Conservation (phyloP, 176 grass and related monocot genomes). For the Zea luxurians region DNA sequence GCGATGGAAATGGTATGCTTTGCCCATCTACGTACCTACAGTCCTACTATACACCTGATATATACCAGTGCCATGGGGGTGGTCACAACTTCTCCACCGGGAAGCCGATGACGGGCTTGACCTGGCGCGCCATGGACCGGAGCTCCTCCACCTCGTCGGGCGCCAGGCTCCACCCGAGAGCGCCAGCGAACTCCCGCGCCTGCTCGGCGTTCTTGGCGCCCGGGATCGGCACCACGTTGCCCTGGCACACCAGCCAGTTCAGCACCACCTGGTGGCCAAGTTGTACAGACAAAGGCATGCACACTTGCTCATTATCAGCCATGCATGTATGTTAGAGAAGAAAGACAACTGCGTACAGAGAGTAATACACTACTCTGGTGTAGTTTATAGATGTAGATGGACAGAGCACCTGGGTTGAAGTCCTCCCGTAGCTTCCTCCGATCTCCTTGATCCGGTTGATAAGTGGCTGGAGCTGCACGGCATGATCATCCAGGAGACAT, state of each 20-base stretch:
- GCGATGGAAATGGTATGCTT: background rate
- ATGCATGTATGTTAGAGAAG: background rate
- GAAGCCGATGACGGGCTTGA: constrained; percentile 54
- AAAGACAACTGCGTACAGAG: background rate
- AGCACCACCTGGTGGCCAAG: constrained; percentile 61
- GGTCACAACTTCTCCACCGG: constrained; percentile 64
- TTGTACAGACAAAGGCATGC: background rate
- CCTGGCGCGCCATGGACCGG: constrained; percentile 44
- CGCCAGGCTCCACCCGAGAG: constrained; percentile 57
- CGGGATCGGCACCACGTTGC: constrained; percentile 84
- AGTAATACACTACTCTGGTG: background rate
- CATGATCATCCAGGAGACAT: background rate
- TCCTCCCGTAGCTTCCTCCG: constrained; percentile 71
- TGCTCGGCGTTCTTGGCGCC: constrained; percentile 81
- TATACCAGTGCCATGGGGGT: no score
- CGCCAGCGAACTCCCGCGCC: constrained; percentile 60
- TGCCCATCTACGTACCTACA: background rate
- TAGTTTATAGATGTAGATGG: background rate
- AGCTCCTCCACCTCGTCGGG: constrained; percentile 59
- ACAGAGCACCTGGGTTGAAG: constrained; percentile 57
- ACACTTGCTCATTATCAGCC: background rate
- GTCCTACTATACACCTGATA: background rate
- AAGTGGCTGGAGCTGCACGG: constrained; percentile 71
- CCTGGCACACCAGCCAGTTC: constrained; percentile 92
- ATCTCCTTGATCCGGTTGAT: constrained; percentile 80